Evolutionary conservation across 768 basidiomycete species (phyloP), one percentile per base, ranked within the genome.

Genomic region (Mycena haematopus): DNA sequence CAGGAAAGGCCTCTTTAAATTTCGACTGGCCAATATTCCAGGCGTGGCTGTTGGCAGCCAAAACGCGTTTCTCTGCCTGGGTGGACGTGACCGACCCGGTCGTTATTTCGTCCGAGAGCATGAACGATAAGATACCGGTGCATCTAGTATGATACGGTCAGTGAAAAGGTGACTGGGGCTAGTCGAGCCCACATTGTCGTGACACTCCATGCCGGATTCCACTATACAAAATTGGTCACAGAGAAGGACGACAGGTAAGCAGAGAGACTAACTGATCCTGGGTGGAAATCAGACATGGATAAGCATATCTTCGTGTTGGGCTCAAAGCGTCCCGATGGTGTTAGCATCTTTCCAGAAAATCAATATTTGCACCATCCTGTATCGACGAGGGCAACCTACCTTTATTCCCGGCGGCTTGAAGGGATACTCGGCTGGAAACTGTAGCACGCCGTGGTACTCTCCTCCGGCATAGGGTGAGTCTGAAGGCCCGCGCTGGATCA

Each of bases 321-420:
- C 66, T 91, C 86, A 76, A 96, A 96, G 61, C 94, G 87, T 24
- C 94, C 94, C 6, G 92, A 93, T 0, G 94, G 94, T 13, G 94
- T 95, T 69, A 88, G 84, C 92, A 95, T 93, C 93, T 95, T n/a
- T 47, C 27, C 21, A 31, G 24, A n/a, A 36, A 53, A 27, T 42
- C 29, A 9, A 25, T 42, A 10, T 27, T 46, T 17, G 4, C 5
- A 6, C 17, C 15, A 46, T 22, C 19, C 27, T 22, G 14, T 21
- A 58, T 44, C 17, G 45, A 36, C 29, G 21, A 1, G 29, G 24
- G 22, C 27, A 51, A 68, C 80, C n/a, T 65, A 95, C 92, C 86
- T 96, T 96, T 78, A 99, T 95, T 54, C 95, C 95, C 54, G 95
- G 96, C 0, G 95, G 95, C 74, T 95, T 96, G 81, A 97, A 96